Conservation (phyloP, 306 rosid genomes). For the Pueraria montana region DNA sequence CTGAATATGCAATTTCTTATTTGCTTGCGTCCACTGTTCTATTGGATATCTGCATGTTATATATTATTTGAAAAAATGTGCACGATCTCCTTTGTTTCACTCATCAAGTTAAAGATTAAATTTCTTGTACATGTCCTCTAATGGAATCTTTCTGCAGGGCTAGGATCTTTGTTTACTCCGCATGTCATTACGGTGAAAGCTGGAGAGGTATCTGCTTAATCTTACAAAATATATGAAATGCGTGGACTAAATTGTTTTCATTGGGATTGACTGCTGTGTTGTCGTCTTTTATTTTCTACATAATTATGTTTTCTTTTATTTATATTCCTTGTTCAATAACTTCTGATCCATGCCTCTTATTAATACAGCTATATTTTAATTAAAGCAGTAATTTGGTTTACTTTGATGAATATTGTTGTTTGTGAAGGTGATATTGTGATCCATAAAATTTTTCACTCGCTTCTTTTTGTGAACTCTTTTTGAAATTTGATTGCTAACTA, state of each 20-base stretch:
- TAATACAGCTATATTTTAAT: neutral
- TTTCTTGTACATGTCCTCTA: neutral
- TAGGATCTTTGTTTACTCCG: slow-evolving; percentile 60
- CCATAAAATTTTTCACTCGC: neutral
- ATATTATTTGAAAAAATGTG: slow-evolving; percentile 3
- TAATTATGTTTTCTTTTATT: neutral
- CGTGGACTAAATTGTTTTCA: neutral
- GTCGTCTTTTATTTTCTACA: neutral
- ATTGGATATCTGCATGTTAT: neutral
- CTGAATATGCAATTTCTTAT: slow-evolving; percentile 28
- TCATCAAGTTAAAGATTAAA: neutral
- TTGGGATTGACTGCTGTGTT: neutral
- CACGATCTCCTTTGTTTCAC: slow-evolving; percentile 4
- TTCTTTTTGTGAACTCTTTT: slow-evolving; percentile 7
- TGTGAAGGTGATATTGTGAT: slow-evolving; percentile 4
- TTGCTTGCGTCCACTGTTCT: slow-evolving; percentile 7
- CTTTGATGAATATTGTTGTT: neutral
- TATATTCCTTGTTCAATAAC: neutral
- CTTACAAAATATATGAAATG: slow-evolving; percentile 18
- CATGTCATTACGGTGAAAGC: slow-evolving; percentile 77
- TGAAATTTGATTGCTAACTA: slow-evolving; percentile 5
- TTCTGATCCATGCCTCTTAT: neutral
- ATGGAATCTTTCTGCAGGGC: slow-evolving; percentile 57
- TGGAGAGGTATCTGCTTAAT: slow-evolving; percentile 69
- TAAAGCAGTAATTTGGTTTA: neutral